These are phyloP conservation scores for Cyberlindnera euphorbiae DNA, from an alignment of 805 yeast species.

Conservation along the genomic window DNA sequence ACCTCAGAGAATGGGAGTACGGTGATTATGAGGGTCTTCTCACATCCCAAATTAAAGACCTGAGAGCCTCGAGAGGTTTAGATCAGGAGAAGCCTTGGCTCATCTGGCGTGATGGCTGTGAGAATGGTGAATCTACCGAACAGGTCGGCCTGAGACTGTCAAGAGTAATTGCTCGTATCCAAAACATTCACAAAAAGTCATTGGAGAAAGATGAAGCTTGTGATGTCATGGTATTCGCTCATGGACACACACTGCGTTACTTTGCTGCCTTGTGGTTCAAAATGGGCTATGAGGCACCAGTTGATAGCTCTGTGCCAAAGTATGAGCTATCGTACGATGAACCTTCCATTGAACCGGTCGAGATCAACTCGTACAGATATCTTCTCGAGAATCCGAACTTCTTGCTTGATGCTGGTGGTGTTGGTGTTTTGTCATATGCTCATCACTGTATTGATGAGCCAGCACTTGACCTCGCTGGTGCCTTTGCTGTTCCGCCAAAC, in stretches of 20 bases:
- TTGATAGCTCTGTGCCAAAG: constrained; percentile 9
- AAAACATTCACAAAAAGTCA: constrained; percentile 51
- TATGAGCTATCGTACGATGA: constrained; percentile 22
- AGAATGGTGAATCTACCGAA: constrained; percentile 70
- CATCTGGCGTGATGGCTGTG: constrained; percentile 93
- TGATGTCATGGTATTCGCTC: constrained; percentile 83
- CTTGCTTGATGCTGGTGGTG: constrained; percentile 91
- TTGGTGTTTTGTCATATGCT: constrained; percentile 86
- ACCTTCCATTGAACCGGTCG: constrained; percentile 29
- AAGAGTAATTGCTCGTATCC: constrained; percentile 58
- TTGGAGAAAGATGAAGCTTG: constrained; percentile 47
- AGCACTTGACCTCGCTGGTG: constrained; percentile 79
- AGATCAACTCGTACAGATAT: constrained; percentile 30
- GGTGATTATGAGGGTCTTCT: constrained; percentile 90
- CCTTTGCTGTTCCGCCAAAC: constrained; percentile 67
- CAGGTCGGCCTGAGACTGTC: constrained; percentile 74
- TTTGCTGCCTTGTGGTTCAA: constrained; percentile 85
- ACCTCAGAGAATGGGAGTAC: constrained; percentile 91
- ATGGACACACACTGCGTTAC: constrained; percentile 89
- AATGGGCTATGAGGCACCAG: constrained; percentile 26
- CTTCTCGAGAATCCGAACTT: constrained; percentile 64
- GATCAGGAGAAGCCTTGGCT: constrained; percentile 53
- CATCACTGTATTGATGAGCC: constrained; percentile 85
- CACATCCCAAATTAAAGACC: constrained; percentile 59
- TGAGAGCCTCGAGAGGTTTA: constrained; percentile 58